These are phyloP conservation scores for Hyphopichia buzzinii DNA, from an alignment of 1,139 yeast species.

Conservation along the genomic window DNA sequence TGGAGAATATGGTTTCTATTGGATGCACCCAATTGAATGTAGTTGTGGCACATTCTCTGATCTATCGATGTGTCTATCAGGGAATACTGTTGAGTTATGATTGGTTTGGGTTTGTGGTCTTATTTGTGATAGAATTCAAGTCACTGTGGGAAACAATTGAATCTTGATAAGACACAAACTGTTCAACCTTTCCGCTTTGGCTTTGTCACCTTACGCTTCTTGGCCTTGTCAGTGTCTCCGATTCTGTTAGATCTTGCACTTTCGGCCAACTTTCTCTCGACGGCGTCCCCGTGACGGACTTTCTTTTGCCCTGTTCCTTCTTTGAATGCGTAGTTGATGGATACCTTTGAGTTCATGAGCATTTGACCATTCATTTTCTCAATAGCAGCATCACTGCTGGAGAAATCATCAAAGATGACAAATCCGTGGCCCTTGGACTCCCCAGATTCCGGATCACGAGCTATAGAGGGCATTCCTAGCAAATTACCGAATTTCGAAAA, in stretches of 20 bases:
- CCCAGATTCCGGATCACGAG: constrained; percentile 49
- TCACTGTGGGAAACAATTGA: no score
- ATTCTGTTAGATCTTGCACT: constrained; percentile 52
- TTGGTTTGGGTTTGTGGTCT: no score
- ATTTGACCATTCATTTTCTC: constrained; percentile 66
- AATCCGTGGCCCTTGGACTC: constrained; percentile 66
- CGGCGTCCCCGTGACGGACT: constrained; percentile 72
- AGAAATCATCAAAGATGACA: constrained; percentile 57
- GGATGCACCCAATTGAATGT: no score
- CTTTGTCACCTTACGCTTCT: neutral
- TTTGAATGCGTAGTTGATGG: constrained; percentile 71
- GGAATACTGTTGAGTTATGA: no score
- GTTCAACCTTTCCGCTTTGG: no score
- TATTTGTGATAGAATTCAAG: no score
- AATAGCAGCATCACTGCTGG: constrained; percentile 70
- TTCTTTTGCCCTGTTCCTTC: constrained; percentile 48
- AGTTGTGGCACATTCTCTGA: no score
- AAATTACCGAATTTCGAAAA: constrained; percentile 72
- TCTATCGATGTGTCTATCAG: no score
- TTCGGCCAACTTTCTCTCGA: constrained; percentile 70
- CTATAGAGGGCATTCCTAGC: constrained; percentile 49
- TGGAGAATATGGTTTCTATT: no score
- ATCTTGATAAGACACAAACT: no score
- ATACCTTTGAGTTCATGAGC: constrained; percentile 63
- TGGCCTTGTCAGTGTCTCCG: neutral